These are phyloP conservation scores for Manihot esculenta DNA, from an alignment of 441 rosid genomes.

Conservation along the genomic window DNA sequence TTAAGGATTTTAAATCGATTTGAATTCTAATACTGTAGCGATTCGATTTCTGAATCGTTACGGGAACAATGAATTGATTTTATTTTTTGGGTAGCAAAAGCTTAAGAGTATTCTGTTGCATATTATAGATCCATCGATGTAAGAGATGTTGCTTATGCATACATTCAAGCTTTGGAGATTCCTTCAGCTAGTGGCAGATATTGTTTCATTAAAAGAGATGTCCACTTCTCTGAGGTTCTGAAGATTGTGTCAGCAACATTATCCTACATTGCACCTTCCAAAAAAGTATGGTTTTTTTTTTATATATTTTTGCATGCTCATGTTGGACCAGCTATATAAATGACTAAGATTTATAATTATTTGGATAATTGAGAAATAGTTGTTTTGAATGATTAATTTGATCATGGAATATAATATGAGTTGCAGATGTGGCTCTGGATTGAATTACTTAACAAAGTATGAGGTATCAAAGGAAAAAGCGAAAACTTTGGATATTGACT, in stretches of 20 bases:
- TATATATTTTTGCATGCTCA: neutral
- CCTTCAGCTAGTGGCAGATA: constrained; percentile 62
- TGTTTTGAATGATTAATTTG: no score
- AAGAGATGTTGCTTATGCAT: constrained; percentile 66
- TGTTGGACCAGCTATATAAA: no score
- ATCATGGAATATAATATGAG: no score
- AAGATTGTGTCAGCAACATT: constrained; percentile 42
- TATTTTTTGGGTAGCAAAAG: constrained; percentile 29
- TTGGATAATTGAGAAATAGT: no score
- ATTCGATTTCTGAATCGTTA: no score
- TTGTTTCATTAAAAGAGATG: constrained; percentile 37
- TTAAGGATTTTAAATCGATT: no score
- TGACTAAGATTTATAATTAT: no score
- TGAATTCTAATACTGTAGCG: no score
- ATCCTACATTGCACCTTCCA: constrained; percentile 46
- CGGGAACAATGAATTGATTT: no score
- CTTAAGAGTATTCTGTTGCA: constrained; percentile 33
- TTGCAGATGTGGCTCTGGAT: constrained; percentile 36
- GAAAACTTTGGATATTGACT: neutral
- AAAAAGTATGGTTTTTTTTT: constrained; percentile 38
- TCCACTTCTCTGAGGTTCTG: constrained; percentile 43
- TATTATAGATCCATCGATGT: constrained; percentile 49
- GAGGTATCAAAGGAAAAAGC: neutral
- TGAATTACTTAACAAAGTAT: neutral
- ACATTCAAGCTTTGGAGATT: constrained; percentile 58